Evolutionary conservation across 257 asterid species (phyloP), one percentile per base, ranked within the genome.

Genomic region (Thymus mandschuricus): DNA sequence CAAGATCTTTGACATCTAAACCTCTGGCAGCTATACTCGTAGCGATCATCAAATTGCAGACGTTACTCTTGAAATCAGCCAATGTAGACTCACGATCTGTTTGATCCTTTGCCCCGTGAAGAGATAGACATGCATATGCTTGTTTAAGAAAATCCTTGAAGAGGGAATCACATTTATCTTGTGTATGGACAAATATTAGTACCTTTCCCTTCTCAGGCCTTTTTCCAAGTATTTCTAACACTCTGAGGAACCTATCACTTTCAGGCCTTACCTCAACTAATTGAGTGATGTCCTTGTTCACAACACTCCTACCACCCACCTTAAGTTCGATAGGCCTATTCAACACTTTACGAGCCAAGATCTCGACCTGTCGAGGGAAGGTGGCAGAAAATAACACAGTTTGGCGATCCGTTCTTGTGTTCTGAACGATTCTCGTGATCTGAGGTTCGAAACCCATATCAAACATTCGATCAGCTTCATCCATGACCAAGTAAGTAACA

Each of bases 401-500:
- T 71, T 92, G 98, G 59, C 96, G 96, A 70, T 87, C 98, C 5
- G 96, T 96, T 58, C 90, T 84, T 4, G 96, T 89, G 65, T 92
- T 92, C 65, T 92, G 98, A 69, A 92, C 92, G 34, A 92, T 92
- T 68, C 95, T 87, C 1, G 98, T 89, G 56, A 92, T 92, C 75
- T 92, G 96, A 60, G 98, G 98, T 81, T 92, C 98, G 72, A 92
- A 92, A 69, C 98, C 98, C 96, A 92, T 87, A 71, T 92, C 98
- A 82, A 92, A 92, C 98, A 92, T 92, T 27, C 96, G 85, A 71
- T 92, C 98, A 49, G 98, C 98, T 85, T 92, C 98, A 58, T 92
- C 98, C 96, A 92, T 85, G 82, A 92, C 96, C 84, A 92, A 82
- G 79, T 89, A 92, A 13, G 98, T 89, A 72, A 89, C 96, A 75